Evolutionary conservation across 805 yeast species (phyloP), one percentile per base, ranked within the genome.

Genomic region (Ogataea saltuana): DNA sequence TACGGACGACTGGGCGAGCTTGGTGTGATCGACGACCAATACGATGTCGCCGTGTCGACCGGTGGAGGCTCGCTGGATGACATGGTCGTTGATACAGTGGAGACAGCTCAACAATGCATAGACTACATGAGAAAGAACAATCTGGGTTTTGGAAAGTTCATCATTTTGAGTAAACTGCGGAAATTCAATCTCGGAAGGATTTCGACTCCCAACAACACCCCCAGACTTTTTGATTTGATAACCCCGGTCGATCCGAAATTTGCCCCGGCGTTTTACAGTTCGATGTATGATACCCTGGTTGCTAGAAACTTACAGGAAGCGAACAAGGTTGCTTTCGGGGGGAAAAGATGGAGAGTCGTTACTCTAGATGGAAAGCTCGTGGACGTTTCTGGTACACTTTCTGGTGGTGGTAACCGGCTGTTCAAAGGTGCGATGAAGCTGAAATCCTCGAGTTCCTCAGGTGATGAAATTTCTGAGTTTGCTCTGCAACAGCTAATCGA

Each of bases 11-110:
- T 93, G 12, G 99, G 99, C 13, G 95, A 88, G 53, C 68, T 93
- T 33, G 99, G 97, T n/a, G 74, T 76, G 2, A 93, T 93, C 50
- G 96, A 88, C 60, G 87, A 85, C 50, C 76, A 78, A 55, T 93
- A 85, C 61, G 98, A 95, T 64, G 78, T 89, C 40, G 99, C 99
- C 0, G 80, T 93, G 7, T 89, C 98, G 0, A 93, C 98, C 0
- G 98, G 97, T 0, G 88, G 93, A 51, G 89, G 95, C 1, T 82
- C 90, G 7, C 70, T 93, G 44, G 95, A 91, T 60, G 91, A 95
- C 49, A 81, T 89, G 74, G 98, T 93, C 13, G 98, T 93, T 3
- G 97, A 89, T 36, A 70, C 80, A 0, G 83, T 78, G 13, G 82
- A 76, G 51, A 73, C 74, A 1, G 83, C 81, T 0, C 82, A 77